Base-by-base conservation (phyloP, 208 protist genomes). In the Wallacemonas collosoma region DNA sequence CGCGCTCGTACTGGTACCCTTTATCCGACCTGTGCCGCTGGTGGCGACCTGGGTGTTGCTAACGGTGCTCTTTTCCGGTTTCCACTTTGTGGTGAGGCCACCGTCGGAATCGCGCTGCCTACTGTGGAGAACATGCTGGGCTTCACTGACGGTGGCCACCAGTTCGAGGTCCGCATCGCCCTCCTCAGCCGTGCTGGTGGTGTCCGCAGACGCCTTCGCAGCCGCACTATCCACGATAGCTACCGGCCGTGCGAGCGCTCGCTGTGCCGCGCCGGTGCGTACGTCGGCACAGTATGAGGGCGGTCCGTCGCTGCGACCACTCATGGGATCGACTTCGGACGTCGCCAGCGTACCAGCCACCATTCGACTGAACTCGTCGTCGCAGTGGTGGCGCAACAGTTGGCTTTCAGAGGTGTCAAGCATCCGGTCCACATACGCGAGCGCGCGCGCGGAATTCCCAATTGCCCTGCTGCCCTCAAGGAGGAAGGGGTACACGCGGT, bases 351-450 rank as follows among this genome's bases (percentile, higher is more conserved):
- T 26, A 26, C 26, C 26, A 26, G 26, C 62, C 43, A 80, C 63
- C 36, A 82, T 82, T 3, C 73, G 36, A 38, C 83, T 62, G 69
- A 94, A 90, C 58, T 80, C 68, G 2, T 75, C 75, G 39, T 92
- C 79, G 9, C 55, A 47, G 64, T 74, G 80, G 75, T 90, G 82
- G 66, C 83, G 80, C 17, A 91, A 58, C 36, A 85, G 48, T 1
- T 71, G 66, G 1, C 76, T 56, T 2, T 76, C 68, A 0, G 79
- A 80, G 6, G 75, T 77, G 60, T 87, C 80, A 9, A 90, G 60
- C 56, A 85, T 35, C 17, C 70, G 73, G 15, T 80, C 82, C 2
- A 91, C 67, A 38, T 43, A 40, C 41, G 39, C 66, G 66, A 61
- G 48, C 38, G 53, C 51, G 6, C 12, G 15, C 3, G 51, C 45